Evolutionary conservation across 208 protist species (phyloP).

Genomic region (Wallacemonas sp.): DNA sequence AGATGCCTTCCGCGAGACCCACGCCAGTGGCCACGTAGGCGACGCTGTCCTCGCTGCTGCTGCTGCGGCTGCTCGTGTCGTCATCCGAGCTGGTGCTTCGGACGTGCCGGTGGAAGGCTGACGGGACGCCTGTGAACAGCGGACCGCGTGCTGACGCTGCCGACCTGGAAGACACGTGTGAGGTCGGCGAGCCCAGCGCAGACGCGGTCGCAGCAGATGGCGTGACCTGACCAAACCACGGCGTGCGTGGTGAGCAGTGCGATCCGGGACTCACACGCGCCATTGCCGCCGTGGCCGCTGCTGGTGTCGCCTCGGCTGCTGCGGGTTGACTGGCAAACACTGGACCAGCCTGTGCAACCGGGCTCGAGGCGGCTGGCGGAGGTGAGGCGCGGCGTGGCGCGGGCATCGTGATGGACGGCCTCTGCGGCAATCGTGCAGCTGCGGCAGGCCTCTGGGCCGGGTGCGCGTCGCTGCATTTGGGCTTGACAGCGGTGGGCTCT

Average conservation of each 20-base stretch:
- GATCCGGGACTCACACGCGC: background rate
- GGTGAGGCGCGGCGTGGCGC: too few relatives aligned
- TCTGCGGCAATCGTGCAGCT: too few relatives aligned
- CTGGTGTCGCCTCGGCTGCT: too few relatives aligned
- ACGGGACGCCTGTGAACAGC: background rate
- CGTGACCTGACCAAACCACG: background rate
- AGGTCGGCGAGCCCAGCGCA: background rate
- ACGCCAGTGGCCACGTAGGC: background rate
- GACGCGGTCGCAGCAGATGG: background rate
- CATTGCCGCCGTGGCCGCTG: background rate
- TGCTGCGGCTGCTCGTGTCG: background rate
- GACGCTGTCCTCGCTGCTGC: slow-evolving; percentile 7
- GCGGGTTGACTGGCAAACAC: too few relatives aligned
- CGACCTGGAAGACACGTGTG: background rate
- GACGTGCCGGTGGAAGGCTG: too few relatives aligned
- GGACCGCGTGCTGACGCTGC: background rate
- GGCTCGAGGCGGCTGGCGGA: too few relatives aligned
- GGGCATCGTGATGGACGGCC: too few relatives aligned
- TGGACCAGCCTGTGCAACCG: too few relatives aligned
- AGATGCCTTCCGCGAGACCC: background rate
- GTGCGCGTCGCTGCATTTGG: background rate
- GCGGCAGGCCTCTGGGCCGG: background rate
- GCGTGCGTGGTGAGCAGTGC: slow-evolving; percentile 10
- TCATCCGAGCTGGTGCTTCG: background rate
- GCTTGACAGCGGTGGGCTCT: background rate